Base-by-base conservation (phyloP, 495 filamentous ascomycete species). In the Lasiosphaeria miniovina region DNA sequence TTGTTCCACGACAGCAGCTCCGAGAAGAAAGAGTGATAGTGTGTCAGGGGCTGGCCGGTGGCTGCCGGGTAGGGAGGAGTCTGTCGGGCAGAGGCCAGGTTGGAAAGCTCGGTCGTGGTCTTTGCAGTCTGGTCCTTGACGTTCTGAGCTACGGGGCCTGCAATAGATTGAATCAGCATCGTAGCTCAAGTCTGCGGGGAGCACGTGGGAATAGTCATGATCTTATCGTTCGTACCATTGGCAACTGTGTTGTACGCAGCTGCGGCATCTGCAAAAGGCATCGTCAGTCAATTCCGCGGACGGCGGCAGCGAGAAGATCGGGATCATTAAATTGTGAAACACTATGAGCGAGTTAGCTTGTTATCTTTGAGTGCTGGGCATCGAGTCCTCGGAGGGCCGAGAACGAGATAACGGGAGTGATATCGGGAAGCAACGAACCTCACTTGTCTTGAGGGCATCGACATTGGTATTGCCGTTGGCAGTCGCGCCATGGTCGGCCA, bases 1-100 rank as follows among this genome's bases (percentile, higher is more conserved):
- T 84, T 79, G 67, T 82, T 77, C 82, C 82, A 84, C 54, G 82
- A 84, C 55, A 99, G 74, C 55, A 99, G 82, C 73, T 89, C 90
- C 68, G 90, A 90, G 79, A 98, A 93, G 77, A 97, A 84, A 38
- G 91, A 96, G 77, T 98, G 94, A 75, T 97, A 99, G 76, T 93
- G 89, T 52, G 92, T 97, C 77, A 98, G 75, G 33, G 88, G 88
- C 72, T 97, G 93, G 65, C 91, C 91, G 68, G 86, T 95, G 63
- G 85, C 86, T 65, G 90, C 84, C 41, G 82, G 83, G 59, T 86
- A 79, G 38, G 82, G 74, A 46, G 90, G 90, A 52, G 85, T 84
- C 55, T 82, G 80, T 61, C 88, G 88, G 57, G 89, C 66, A 62
- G 84, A 83, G 65, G 88, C 87, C 55, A 96, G 79, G 67, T 90